These are phyloP conservation scores for Dendrostoma leiphaemia DNA, from an alignment of 2,329 filamentous ascomycete genomes.

Conservation along the genomic window DNA sequence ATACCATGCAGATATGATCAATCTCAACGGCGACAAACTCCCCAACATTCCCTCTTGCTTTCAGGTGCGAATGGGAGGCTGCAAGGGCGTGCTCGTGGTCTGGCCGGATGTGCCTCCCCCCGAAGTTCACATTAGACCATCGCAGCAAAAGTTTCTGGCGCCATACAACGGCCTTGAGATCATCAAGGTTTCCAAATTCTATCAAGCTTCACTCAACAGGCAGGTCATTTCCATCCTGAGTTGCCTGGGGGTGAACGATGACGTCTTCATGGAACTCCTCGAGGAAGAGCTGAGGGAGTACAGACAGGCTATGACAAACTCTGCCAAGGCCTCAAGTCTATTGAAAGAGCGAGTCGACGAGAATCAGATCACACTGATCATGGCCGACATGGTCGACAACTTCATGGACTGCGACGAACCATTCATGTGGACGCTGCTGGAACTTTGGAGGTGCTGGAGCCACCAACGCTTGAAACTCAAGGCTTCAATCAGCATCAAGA, in stretches of 20 bases:
- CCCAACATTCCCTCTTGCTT: constrained; percentile 72
- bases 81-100: constrained; percentile 82
- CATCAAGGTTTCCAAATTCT: constrained; percentile 74
- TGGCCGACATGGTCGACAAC: constrained; percentile 74
- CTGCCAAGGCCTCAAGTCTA: constrained; percentile 61
- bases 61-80: constrained; percentile 89
- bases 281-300: constrained; percentile 66
- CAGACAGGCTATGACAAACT: constrained; percentile 66
- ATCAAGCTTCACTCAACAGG: constrained; percentile 79
- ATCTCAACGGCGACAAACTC: constrained; percentile 66
- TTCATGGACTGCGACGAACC: constrained; percentile 77
- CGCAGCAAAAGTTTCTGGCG: constrained; percentile 83
- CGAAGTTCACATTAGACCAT: constrained; percentile 76
- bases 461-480: constrained; percentile 92
- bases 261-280: constrained; percentile 67
- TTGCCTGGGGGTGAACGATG: constrained; percentile 67
- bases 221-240: constrained; percentile 88
- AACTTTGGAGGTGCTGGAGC: constrained; percentile 85
- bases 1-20: constrained; percentile 71
- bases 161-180: constrained; percentile 75
- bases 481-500: constrained; percentile 75
- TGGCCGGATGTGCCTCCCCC: constrained; percentile 66
- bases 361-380: constrained; percentile 72
- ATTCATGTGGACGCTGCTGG: constrained; percentile 75
- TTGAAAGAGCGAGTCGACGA: constrained; percentile 78